Base-by-base conservation (phyloP, 345 rosid species). In the Erucastrum elatum region DNA sequence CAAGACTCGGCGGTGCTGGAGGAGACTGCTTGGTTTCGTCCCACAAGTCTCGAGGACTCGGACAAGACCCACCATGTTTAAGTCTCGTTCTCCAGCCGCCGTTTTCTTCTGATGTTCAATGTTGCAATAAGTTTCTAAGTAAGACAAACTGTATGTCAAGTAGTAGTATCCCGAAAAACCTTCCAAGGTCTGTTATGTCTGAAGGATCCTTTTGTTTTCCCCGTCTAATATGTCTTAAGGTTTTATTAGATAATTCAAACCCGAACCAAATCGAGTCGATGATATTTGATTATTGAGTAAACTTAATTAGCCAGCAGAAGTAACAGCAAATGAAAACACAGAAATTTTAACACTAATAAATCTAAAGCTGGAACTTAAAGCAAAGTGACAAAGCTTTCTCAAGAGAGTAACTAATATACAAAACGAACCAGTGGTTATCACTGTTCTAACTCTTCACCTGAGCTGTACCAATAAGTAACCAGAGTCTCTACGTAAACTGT, bases 11-110 rank as follows among this genome's bases (percentile, higher is more conserved):
- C 92, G 0, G 87, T 80, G 61, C 51, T 89, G 77, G 97, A 94
- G 79, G 93, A 94, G 82, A 87, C 87, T 76, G 97, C 98, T 5
- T 94, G 96, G 96, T 94, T 92, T 84, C 97, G 98, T 49, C 97
- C 97, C 4, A 92, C 90, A 0, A 88, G 92, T 79, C 87, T 94
- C 3, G 97, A 94, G 88, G 98, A 94, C 85, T 62, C 74, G 69
- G 96, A 94, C 87, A 94, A 90, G 84, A 93, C 97, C 12, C 81
- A 82, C 80, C 86, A 81, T 58, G 80, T 75, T 31, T 80, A 25
- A 80, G 33, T 26, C 8, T 31, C 3, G 8, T 9, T 49, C 33
- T 31, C n/a, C 3, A 21, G 1, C 21, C 17, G 33, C 34, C 27
- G 17, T 53, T 7, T 49, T 34, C 6, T 26, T n/a, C 56, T 70